Conservation (phyloP, 805 yeast species). For the Kuraishia floccosa region DNA sequence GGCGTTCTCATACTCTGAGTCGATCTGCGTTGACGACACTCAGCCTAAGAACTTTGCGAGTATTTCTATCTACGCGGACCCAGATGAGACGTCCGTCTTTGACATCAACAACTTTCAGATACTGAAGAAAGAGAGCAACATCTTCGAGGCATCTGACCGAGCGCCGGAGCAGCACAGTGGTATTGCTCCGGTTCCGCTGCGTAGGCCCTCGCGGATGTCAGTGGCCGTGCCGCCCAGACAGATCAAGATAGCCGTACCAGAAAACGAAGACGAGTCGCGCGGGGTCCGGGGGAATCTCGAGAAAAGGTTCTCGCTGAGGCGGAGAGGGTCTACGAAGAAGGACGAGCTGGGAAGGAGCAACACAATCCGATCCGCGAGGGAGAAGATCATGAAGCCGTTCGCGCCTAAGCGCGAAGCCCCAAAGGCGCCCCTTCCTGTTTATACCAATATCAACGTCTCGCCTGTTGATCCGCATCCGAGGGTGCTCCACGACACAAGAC, state of each 20-base stretch:
- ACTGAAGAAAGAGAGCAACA: neutral
- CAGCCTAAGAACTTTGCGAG: conserved; percentile 3
- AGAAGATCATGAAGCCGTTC: conserved; percentile 1
- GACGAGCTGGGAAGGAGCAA: too few species aligned
- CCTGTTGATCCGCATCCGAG: conserved; percentile 13
- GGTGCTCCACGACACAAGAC: neutral
- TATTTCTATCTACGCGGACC: conserved; percentile 7
- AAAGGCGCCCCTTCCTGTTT: conserved; percentile 6
- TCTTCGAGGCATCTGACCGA: too few species aligned
- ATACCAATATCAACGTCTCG: conserved; percentile 11
- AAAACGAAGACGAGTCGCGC: too few species aligned
- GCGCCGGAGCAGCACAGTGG: too few species aligned
- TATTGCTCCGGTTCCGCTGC: too few species aligned
- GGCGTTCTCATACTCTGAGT: neutral
- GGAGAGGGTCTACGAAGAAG: too few species aligned
- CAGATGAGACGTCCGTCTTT: conserved; percentile 3
- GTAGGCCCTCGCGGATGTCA: too few species aligned
- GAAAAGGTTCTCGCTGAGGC: too few species aligned
- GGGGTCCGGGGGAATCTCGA: too few species aligned
- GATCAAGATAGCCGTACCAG: too few species aligned
- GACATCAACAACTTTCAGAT: neutral
- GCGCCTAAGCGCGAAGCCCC: conserved; percentile 4
- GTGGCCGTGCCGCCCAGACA: too few species aligned
- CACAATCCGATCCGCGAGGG: too few species aligned
- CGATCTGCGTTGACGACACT: conserved; percentile 1